These are phyloP conservation scores for Anisodus acutangulus DNA, from an alignment of 257 asterid species.

Conservation along the genomic window DNA sequence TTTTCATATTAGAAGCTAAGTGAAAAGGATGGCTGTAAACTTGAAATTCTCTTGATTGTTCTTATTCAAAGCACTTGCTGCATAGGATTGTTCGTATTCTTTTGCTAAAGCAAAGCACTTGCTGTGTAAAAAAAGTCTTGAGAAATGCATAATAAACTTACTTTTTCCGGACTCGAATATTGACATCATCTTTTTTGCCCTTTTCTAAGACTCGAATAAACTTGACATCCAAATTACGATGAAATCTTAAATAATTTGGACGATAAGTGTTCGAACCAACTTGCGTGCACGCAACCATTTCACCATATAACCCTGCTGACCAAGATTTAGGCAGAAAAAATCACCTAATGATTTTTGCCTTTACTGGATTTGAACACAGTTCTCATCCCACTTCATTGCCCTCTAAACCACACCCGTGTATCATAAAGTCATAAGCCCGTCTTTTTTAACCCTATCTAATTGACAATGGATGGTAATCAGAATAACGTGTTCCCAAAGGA, in stretches of 20 bases:
- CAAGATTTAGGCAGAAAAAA: background rate
- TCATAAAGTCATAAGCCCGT: background rate
- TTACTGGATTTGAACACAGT: background rate
- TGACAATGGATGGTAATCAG: background rate
- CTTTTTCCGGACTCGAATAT: background rate
- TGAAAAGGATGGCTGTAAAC: no score
- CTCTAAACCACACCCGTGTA: no score
- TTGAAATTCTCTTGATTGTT: background rate
- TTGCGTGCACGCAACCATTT: background rate
- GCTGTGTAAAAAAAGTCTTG: background rate
- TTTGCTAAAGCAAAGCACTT: background rate
- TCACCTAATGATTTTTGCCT: fast-evolving
- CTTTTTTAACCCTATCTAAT: background rate
- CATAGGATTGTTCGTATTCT: background rate
- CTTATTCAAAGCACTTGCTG: background rate
- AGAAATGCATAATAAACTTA: background rate
- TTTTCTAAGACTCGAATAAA: background rate
- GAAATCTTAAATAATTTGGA: background rate
- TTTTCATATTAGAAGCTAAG: background rate
- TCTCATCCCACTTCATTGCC: background rate
- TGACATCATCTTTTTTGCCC: background rate
- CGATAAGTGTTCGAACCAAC: background rate
- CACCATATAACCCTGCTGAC: fast-evolving
- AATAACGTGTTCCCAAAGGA: background rate
- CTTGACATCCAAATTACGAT: background rate